Percentiles rank a stretch among this genome's conserved stretches.
These are phyloP conservation scores for Capronia epimyces DNA, from an alignment of 2,329 filamentous ascomycete species.

Conservation along the genomic window DNA sequence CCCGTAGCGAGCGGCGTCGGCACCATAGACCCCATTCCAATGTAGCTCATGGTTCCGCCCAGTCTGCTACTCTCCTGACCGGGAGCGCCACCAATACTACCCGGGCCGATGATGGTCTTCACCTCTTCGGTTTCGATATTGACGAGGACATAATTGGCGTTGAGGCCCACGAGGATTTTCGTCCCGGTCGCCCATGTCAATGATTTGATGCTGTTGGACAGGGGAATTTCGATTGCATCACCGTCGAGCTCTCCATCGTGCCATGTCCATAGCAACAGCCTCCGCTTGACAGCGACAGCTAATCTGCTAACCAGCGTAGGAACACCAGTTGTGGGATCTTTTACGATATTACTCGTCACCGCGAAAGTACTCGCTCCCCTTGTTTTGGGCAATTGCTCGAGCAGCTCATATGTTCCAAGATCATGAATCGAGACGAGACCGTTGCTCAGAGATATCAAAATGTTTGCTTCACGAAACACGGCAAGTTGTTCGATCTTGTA, in stretches of 20 bases:
- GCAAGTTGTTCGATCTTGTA: slow-evolving; percentile 89
- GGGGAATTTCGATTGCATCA: slow-evolving; percentile 68
- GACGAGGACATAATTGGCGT: slow-evolving; percentile 82
- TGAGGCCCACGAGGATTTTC: slow-evolving; percentile 83
- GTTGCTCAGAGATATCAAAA: slow-evolving; percentile 85
- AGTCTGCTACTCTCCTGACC: slow-evolving; percentile 67
- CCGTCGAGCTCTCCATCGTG: slow-evolving; percentile 81
- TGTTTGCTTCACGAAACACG: slow-evolving; percentile 89
- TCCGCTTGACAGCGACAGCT: slow-evolving; percentile 87
- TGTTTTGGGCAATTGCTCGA: slow-evolving; percentile 74
- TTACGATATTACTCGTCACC: slow-evolving; percentile 91
- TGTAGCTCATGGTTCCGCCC: slow-evolving; percentile 90
- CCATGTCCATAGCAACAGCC: slow-evolving; percentile 89
- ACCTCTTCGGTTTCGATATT: slow-evolving; percentile 70
- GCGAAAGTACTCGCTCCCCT: slow-evolving; percentile 87
- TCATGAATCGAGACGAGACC: slow-evolving; percentile 86
- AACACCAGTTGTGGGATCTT: slow-evolving; percentile 78
- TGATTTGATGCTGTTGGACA: slow-evolving; percentile 78
- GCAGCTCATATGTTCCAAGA: slow-evolving; percentile 72
- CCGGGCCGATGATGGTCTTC: slow-evolving; percentile 73
- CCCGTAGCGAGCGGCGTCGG: slow-evolving; percentile 83
- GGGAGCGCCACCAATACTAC: slow-evolving; percentile 61
- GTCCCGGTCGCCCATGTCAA: slow-evolving; percentile 87
- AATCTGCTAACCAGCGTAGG: slow-evolving; percentile 88
- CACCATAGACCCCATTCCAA: slow-evolving; percentile 86